A percentile compares a stretch with the other conserved stretches of the same genome.
Evolutionary conservation across 2,329 filamentous ascomycete genomes (phyloP).

Genomic region (Huntiella moniliformis): DNA sequence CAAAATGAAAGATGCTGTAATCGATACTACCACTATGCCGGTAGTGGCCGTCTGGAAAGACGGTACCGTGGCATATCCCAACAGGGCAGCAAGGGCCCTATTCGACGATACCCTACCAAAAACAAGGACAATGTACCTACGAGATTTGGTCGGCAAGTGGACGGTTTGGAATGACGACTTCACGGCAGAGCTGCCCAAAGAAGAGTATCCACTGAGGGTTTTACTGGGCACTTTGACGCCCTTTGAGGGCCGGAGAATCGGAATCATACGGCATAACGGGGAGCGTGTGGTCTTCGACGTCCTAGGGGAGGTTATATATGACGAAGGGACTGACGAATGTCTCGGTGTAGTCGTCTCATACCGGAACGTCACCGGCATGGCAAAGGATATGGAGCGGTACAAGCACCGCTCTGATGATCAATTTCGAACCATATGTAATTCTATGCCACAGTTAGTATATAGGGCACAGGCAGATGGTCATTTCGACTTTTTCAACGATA

Average conservation of each 20-base stretch:
- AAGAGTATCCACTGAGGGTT: conserved; percentile 48
- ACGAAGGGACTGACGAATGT: conserved; percentile 51
- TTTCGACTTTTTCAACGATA: conserved; percentile 55
- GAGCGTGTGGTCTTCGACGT: conserved; percentile 43
- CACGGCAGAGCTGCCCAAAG: conserved; percentile 31
- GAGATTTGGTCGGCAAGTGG: conserved; percentile 40
- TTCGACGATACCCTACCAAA: conserved; percentile 24
- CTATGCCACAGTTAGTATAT: conserved; percentile 56
- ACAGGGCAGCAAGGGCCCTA: conserved; percentile 42
- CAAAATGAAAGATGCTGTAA: conserved; percentile 56
- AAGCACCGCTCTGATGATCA: conserved; percentile 52
- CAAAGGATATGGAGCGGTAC: conserved; percentile 49
- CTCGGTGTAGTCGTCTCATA: conserved; percentile 54
- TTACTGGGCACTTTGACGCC: conserved; percentile 42
- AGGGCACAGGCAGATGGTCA: conserved; percentile 47
- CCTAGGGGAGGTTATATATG: conserved; percentile 46
- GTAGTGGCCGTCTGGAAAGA: conserved; percentile 71
- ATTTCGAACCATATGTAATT: conserved; percentile 60
- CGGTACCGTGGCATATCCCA: conserved; percentile 53
- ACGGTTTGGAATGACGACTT: conserved; percentile 49
- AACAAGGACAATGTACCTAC: conserved; percentile 18
- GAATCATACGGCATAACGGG: conserved; percentile 36
- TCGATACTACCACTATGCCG: conserved; percentile 57
- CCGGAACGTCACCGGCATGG: conserved; percentile 53
- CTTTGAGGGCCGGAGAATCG: conserved; percentile 41